Evolutionary conservation across 768 basidiomycete species (phyloP), one percentile per base, ranked within the genome.

Genomic region (Termitomyces sp.): DNA sequence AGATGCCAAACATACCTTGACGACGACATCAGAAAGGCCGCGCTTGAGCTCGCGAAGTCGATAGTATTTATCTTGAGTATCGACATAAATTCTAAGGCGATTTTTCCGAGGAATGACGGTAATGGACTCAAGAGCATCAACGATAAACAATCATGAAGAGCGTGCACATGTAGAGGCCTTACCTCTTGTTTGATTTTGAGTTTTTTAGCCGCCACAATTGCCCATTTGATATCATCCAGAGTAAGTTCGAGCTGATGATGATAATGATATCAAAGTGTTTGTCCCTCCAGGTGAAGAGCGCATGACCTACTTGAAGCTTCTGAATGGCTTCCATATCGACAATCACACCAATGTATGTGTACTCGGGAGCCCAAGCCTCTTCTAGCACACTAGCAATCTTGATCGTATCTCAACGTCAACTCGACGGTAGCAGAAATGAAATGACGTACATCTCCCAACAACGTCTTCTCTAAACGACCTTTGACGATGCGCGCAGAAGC

Each of bases 401-500:
- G 14, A 54, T 25, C 28, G 54, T 30, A 53, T 49, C 40, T 50
- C 16, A 44, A 27, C 21, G 52, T n/a, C 44, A n/a, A 34, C 17
- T 48, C 17, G 5, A 46, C 32, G 10, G 21, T 16, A 42, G 19
- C 43, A 19, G 1, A 17, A 30, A 32, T 28, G 10, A 45, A 58
- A 43, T 41, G 10, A 64, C 85, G 63, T 63, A 97, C 94, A 74
- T 98, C 97, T 59, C 94, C 91, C 21, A 99, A 75, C 56, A 91
- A 79, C 0, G 97, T 98, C 74, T 94, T 95, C 74, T 99, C 97
- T 47, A 99, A 72, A 45, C 97, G 82, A 12, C 88, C 97, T 72
- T 99, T 98, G 61, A 99, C 97, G 63, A 98, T 98, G 48, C 97
- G 85, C 25, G 97, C 97, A 21, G 96, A 93, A n/a, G 89, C 82